Evolutionary conservation across 306 rosid species (phyloP).

Genomic region (Fagus sylvatica): DNA sequence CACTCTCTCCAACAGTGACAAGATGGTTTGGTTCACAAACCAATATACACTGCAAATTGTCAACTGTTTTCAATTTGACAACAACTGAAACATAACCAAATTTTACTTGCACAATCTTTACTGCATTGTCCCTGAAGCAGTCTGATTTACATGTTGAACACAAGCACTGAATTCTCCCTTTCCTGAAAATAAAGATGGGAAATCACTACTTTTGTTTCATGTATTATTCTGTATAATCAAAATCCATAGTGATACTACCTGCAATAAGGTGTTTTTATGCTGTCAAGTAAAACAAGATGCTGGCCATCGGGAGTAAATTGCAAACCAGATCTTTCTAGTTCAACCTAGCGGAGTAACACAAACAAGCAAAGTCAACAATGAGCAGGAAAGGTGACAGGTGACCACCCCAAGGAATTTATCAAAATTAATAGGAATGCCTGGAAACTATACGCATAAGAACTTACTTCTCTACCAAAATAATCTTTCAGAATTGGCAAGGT

Average conservation of each 20-base stretch:
- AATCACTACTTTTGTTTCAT: slow-evolving; percentile 19
- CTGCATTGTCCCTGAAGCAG: slow-evolving; percentile 51
- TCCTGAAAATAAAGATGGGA: slow-evolving; percentile 44
- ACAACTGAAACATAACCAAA: slow-evolving; percentile 67
- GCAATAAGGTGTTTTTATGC: slow-evolving; percentile 79
- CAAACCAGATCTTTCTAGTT: slow-evolving; percentile 62
- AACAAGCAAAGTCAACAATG: neutral
- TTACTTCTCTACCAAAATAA: slow-evolving; percentile 56
- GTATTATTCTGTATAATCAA: slow-evolving; percentile 27
- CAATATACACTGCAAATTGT: slow-evolving; percentile 49
- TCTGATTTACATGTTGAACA: slow-evolving; percentile 73
- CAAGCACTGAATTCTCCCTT: slow-evolving; percentile 54
- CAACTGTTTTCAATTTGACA: slow-evolving; percentile 56
- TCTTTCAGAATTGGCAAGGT: slow-evolving; percentile 53
- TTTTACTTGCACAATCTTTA: slow-evolving; percentile 77
- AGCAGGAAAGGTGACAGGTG: neutral
- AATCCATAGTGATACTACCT: slow-evolving; percentile 53
- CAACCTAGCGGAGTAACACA: slow-evolving; percentile 39
- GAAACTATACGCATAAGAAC: slow-evolving; percentile 35
- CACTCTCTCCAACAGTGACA: slow-evolving; percentile 80
- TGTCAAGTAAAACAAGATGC: slow-evolving; percentile 61
- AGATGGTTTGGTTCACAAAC: slow-evolving; percentile 75
- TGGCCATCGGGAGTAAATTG: slow-evolving; percentile 77
- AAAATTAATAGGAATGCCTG: neutral
- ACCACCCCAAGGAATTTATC: slow-evolving; percentile 2